These are phyloP conservation scores for Closterium sp. DNA, from an alignment of 139 green algal genomes.

Conservation along the genomic window DNA sequence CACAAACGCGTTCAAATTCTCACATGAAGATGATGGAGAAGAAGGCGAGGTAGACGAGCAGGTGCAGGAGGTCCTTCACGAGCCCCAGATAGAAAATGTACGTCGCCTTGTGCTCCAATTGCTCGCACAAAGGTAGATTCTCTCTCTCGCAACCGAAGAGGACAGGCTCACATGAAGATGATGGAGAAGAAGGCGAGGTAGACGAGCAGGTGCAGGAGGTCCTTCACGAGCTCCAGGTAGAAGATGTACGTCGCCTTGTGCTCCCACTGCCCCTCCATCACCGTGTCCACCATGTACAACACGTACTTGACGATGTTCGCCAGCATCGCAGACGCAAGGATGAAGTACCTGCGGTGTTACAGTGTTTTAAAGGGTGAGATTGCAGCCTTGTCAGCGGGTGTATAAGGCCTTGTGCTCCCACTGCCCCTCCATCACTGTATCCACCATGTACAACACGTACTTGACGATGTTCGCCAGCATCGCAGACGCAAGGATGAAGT, in stretches of 20 bases:
- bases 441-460: conserved; percentile 78
- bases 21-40: conserved; percentile 89
- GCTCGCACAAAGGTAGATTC: conserved; percentile 89
- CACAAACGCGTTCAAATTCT: conserved; percentile 31
- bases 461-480: conserved; percentile 76
- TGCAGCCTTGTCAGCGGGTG: too few species aligned
- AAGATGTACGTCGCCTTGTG: conserved; percentile 87
- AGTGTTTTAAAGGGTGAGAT: too few species aligned
- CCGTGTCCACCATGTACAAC: conserved; percentile 73
- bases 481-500: conserved; percentile 32
- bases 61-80: conserved; percentile 94
- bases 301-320: conserved; percentile 83
- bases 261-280: conserved; percentile 88
- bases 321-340: conserved; percentile 72
- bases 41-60: conserved; percentile 94
- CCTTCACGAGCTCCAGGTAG: conserved; percentile 95
- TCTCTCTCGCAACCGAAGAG: too few species aligned
- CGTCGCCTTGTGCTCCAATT: too few species aligned
- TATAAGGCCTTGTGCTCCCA: conserved; percentile 77
- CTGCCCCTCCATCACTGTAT: conserved; percentile 78
- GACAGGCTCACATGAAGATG: conserved; percentile 70
- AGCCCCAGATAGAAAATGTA: conserved; percentile 98
- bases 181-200: conserved; percentile 96
- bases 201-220: conserved; percentile 95
- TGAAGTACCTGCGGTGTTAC: conserved; percentile 73